These are phyloP conservation scores for Rhypophila decipiens DNA, from an alignment of 495 filamentous ascomycete genomes.

Conservation along the genomic window DNA sequence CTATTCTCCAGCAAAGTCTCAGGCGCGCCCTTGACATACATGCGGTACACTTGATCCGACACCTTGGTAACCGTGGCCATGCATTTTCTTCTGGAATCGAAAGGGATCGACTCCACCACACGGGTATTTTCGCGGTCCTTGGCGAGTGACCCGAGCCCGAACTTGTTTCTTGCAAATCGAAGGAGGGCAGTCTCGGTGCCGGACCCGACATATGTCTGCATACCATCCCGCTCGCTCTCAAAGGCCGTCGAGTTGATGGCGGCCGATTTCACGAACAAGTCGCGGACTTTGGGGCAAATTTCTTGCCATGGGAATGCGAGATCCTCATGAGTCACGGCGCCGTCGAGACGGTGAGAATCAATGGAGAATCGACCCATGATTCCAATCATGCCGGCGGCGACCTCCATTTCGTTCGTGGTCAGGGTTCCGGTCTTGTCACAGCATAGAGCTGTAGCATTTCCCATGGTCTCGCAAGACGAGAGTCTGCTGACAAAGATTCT, in stretches of 20 bases:
- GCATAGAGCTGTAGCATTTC: slow-evolving; percentile 77
- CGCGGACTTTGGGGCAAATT: slow-evolving; percentile 48
- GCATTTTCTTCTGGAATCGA: slow-evolving; percentile 65
- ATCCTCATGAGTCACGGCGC: no score
- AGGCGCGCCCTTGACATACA: slow-evolving; percentile 66
- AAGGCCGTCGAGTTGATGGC: slow-evolving; percentile 72
- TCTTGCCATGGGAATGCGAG: no score
- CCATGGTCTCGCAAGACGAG: slow-evolving; percentile 80
- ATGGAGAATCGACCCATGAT: slow-evolving; percentile 51
- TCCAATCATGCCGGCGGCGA: slow-evolving; percentile 63
- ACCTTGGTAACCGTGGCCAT: slow-evolving; percentile 63
- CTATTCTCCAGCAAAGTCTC: slow-evolving; percentile 61
- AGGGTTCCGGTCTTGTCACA: slow-evolving; percentile 85
- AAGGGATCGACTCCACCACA: slow-evolving; percentile 57
- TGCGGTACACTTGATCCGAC: slow-evolving; percentile 47
- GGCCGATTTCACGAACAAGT: slow-evolving; percentile 56
- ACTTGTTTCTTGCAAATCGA: slow-evolving; percentile 54
- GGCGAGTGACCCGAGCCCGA: slow-evolving; percentile 54
- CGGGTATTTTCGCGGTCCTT: slow-evolving; percentile 54
- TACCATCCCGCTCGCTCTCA: slow-evolving; percentile 58
- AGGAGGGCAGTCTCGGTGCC: slow-evolving; percentile 72
- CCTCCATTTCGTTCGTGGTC: slow-evolving; percentile 70
- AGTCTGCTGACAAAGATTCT: slow-evolving; percentile 74
- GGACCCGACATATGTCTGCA: slow-evolving; percentile 59
- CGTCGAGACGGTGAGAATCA: no score